Percentiles rank a stretch among this genome's conserved stretches.
Evolutionary conservation across 768 basidiomycete species (phyloP).

Genomic region (Lactifluus volemus): DNA sequence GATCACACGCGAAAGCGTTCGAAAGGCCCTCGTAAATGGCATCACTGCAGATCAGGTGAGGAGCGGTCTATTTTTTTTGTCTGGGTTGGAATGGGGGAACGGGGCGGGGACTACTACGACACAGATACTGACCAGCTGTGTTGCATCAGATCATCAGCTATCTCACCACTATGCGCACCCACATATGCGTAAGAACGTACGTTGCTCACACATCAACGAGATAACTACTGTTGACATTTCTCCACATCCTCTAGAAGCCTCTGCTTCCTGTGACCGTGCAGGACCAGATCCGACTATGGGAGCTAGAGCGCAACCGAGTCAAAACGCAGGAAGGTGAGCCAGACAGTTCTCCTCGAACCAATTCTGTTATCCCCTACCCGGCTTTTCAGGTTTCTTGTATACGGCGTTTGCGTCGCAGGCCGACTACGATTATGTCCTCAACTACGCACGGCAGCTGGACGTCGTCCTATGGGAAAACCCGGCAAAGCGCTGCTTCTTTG

Average conservation of each 20-base stretch:
- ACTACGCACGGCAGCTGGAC: conserved; percentile 76
- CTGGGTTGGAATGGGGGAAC: neutral
- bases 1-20: conserved; percentile 92
- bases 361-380: too few relatives aligned
- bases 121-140: neutral
- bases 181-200: conserved; percentile 92
- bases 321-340: conserved; percentile 76
- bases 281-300: conserved; percentile 97
- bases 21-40: conserved; percentile 87
- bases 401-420: conserved; percentile 78
- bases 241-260: conserved; percentile 55
- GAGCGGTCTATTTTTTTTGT: neutral
- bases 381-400: conserved; percentile 67
- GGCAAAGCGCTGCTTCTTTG: conserved; percentile 73
- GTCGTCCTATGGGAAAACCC: conserved; percentile 80
- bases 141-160: conserved; percentile 83
- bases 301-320: conserved; percentile 87
- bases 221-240: neutral
- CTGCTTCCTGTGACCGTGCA: conserved; percentile 94
- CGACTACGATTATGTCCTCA: conserved; percentile 80
- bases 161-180: conserved; percentile 92
- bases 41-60: conserved; percentile 92
- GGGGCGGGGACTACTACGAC: too few relatives aligned
- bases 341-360: neutral
- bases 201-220: conserved; percentile 19